These are phyloP conservation scores for Thelonectria discophora DNA, from an alignment of 2,329 filamentous ascomycete species.

Conservation along the genomic window DNA sequence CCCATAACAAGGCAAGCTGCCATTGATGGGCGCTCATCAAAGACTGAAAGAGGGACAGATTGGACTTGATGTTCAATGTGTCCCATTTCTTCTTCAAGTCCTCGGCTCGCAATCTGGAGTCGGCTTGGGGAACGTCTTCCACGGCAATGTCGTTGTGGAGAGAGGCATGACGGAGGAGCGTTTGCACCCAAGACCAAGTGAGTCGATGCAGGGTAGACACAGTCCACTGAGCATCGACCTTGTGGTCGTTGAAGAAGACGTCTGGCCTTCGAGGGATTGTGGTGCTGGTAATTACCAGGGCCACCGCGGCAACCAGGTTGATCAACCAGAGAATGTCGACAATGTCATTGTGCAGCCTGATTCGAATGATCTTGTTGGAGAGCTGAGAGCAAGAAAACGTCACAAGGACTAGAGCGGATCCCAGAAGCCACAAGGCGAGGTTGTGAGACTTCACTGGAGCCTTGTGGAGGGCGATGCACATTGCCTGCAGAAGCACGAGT, in stretches of 20 bases:
- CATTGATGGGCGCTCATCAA: conserved; percentile 65
- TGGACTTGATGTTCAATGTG: conserved; percentile 51
- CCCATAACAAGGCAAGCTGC: conserved; percentile 65
- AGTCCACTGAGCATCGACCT: conserved; percentile 70
- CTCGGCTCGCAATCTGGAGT: conserved; percentile 60
- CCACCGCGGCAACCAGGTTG: conserved; percentile 54
- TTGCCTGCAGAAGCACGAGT: conserved; percentile 60
- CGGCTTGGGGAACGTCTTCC: conserved; percentile 67
- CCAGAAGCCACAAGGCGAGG: conserved; percentile 60
- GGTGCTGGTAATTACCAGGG: conserved; percentile 57
- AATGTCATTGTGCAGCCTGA: conserved; percentile 46
- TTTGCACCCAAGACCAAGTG: conserved; percentile 70
- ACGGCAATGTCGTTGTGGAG: conserved; percentile 68
- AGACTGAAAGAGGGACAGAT: conserved; percentile 68
- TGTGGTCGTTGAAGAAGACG: conserved; percentile 65
- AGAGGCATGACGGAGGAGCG: conserved; percentile 62
- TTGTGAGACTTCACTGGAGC: conserved; percentile 60
- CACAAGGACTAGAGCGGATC: conserved; percentile 55
- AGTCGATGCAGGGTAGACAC: conserved; percentile 66
- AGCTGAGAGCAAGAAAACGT: conserved; percentile 56
- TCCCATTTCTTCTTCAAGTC: conserved; percentile 61
- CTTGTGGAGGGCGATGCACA: conserved; percentile 56
- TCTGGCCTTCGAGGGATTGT: conserved; percentile 72
- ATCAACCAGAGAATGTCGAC: conserved; percentile 53
- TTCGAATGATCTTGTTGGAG: conserved; percentile 44